Evolutionary conservation across 345 rosid species (phyloP).

Genomic region (thale cress (Arabidopsis thaliana)): TAIR10.1 NC_003070.9:26939501-26940000

Average conservation of each 20-base stretch:
- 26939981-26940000: slow-evolving; percentile 32
- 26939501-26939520: not conserved
- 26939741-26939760: slow-evolving; percentile 29
- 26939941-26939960: slow-evolving; percentile 35
- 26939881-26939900: slow-evolving; percentile 37
- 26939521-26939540: slow-evolving; percentile 25
- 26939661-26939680: slow-evolving; percentile 1
- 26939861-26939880: slow-evolving; percentile 23
- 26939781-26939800: slow-evolving; percentile 45
- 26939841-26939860: slow-evolving; percentile 40
- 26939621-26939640: slow-evolving; percentile 27
- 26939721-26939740: not conserved
- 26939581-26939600: slow-evolving; percentile 19
- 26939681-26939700: slow-evolving; percentile 12
- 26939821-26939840: slow-evolving; percentile 42
- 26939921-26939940: slow-evolving; percentile 40
- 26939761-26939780: slow-evolving; percentile 48
- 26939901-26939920: slow-evolving; percentile 28
- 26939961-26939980: slow-evolving; percentile 42
- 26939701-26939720: slow-evolving; percentile 4
- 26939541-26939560: slow-evolving; percentile 12
- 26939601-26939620: slow-evolving; percentile 45
- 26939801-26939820: slow-evolving; percentile 37
- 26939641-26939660: slow-evolving; percentile 38
- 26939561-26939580: slow-evolving; percentile 45